phyloP scores from a whole-genome alignment of 805 yeast species.

The Ogataea corticis region DNA sequence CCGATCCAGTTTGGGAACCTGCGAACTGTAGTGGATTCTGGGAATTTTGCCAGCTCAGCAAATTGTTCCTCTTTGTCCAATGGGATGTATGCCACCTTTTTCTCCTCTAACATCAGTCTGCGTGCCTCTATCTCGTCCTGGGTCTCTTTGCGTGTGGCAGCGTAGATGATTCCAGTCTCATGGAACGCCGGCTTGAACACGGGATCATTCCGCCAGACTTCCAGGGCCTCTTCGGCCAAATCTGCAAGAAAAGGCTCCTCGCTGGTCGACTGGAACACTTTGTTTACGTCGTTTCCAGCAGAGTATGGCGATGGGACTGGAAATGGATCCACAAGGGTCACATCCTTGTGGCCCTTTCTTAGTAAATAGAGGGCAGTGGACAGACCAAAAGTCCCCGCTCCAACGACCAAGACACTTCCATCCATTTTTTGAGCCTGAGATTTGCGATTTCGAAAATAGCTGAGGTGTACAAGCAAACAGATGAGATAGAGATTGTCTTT shows the following conservation, averaged over 20 bases:
- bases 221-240: constrained; percentile 6
- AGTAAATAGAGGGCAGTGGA: constrained; percentile 10
- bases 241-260: constrained; percentile 2
- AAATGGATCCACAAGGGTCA: constrained; percentile 9
- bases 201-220: constrained; percentile 9
- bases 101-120: neutral
- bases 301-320: constrained; percentile 14
- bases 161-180: constrained; percentile 12
- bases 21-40: neutral
- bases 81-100: neutral
- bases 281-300: constrained; percentile 14
- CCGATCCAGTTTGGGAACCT: constrained; percentile 35
- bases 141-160: neutral
- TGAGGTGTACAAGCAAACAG: too few species aligned
- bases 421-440: too few species aligned
- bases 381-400: constrained; percentile 13
- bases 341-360: constrained; percentile 4
- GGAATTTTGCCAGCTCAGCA: neutral
- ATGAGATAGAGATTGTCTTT: too few species aligned
- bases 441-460: too few species aligned
- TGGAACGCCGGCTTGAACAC: constrained; percentile 10
- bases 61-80: constrained; percentile 2
- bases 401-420: constrained; percentile 4
- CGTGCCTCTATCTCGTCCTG: constrained; percentile 1
- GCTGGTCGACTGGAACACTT: constrained; percentile 10